Evolutionary conservation across 208 protist species (phyloP), one percentile per base, ranked within the genome.

Genomic region (Trypanosomatidae sp.): DNA sequence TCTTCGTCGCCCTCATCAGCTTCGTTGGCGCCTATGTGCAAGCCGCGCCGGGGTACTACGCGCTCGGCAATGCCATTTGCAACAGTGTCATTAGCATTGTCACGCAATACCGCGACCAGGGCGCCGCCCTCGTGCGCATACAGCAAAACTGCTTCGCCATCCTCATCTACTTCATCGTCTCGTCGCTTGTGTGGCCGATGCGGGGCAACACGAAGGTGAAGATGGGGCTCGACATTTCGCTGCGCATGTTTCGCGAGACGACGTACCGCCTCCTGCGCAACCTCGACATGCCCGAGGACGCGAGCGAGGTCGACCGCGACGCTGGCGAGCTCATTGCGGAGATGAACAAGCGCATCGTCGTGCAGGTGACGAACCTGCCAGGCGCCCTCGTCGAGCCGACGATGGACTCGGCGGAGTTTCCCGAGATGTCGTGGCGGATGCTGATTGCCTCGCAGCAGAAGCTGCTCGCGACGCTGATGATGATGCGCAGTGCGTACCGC

Each of bases 121-220:
- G 37, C 32, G 49, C 61, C 8, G 83, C 83, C 2, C 85, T 88
- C 46, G 58, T 71, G n/a, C 83, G 83, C 59, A 92, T 92, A 43
- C 61, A 92, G 50, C 83, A 92, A 54, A 92, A 88, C 61, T 77
- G 76, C 43, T 92, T 92, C 41, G 73, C 82, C 38, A 82, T 92
- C 49, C 59, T 88, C 33, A 70, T 86, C 26, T 92, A 92, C 60
- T 92, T 92, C 43, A 61, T 71, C 27, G 66, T 92, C 54, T 71
- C 74, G 8, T 81, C 61, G 23, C 27, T 81, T 4, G 35, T 92
- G n/a, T 92, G 82, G 78, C 82, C 82, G 11, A 81, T 86, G 63
- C 69, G 76, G 42, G 73, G 71, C 2, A 54, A 56, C 4, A 69
- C 50, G 21, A 85, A 86, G 59, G 60, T 92, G 47, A 61, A 71